Conservation (phyloP, 2,329 filamentous ascomycete genomes). For the Aureobasidium sp. region DNA sequence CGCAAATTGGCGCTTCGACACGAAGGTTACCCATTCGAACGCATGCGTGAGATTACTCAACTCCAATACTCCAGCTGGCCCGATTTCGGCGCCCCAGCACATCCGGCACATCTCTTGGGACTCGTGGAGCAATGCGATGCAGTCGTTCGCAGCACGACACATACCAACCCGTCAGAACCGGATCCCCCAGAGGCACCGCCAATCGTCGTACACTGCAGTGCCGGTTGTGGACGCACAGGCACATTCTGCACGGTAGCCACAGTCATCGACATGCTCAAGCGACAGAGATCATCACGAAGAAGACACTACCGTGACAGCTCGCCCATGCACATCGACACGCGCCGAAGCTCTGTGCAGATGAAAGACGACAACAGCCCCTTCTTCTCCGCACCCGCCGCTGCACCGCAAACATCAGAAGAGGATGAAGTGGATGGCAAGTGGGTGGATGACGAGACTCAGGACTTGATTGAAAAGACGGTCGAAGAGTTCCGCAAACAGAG, state of each 20-base stretch:
- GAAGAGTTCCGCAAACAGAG: constrained; percentile 84
- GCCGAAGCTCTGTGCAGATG: constrained; percentile 5
- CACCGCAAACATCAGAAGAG: not conserved
- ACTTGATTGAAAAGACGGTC: constrained; percentile 80
- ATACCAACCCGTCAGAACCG: constrained; percentile 38
- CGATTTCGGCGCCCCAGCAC: constrained; percentile 87
- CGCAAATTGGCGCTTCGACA: constrained; percentile 83
- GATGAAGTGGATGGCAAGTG: constrained; percentile 44
- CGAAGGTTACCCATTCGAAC: constrained; percentile 67
- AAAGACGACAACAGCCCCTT: constrained; percentile 17
- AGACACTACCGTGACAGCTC: constrained; percentile 27
- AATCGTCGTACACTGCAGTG: constrained; percentile 89
- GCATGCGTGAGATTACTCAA: constrained; percentile 88
- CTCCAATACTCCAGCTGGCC: constrained; percentile 96
- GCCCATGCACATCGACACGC: constrained; percentile 40
- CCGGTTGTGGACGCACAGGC: constrained; percentile 89
- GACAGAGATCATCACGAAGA: constrained; percentile 51
- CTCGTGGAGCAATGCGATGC: constrained; percentile 87
- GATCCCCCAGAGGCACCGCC: constrained; percentile 53
- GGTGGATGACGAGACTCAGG: constrained; percentile 63
- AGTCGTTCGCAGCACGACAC: constrained; percentile 46
- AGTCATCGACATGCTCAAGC: constrained; percentile 92
- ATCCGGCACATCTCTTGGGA: constrained; percentile 77
- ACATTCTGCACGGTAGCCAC: constrained; percentile 96
- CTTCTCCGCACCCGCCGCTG: constrained; percentile 1